Base-by-base conservation (phyloP, 202 grass and related monocot species). In the Hordeum pubiflorum region DNA sequence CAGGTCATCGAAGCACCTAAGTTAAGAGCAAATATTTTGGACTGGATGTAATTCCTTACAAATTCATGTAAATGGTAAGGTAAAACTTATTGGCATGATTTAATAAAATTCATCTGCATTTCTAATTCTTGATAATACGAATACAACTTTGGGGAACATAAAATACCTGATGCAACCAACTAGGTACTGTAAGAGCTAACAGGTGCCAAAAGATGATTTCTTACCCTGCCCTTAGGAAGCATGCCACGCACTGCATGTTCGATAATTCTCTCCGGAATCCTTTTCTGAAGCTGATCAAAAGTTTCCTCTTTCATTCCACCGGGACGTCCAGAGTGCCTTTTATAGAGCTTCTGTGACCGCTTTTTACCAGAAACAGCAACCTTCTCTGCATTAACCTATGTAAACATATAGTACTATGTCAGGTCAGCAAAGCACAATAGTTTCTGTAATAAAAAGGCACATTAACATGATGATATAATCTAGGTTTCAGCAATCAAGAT, bases 141-240 rank as follows among this genome's bases (percentile, higher is more conserved):
- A 66, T 26, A 7, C 39, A 74, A 50, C 10, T 37, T 67, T 66
- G 46, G 7, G 14, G 9, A 4, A 11, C 48, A 24, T 18, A 44
- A 80, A 80, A 80, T 31, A 73, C 9, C 11, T 75, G 86, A 75
- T 9, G 26, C 34, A 79, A 60, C 27, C 6, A 71, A 48, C 34
- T 71, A 76, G 32, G 1, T 71, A 46, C 24, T 33, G 2, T 21
- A 62, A 60, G 32, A 41, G 39, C 65, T 9, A 70, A 70, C 20
- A 74, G 40, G 48, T 18, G 26, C 0, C 14, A 83, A 58, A 62
- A 85, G n/a, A 82, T 34, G 57, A 60, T 83, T n/a, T 14, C 89
- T 86, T 89, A 95, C 96, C 82, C 92, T 86, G 66, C 92, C 96
- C 88, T 98, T 98, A 73, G 96, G 96, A 86, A 98, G 96, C 96